Evolutionary conservation across 2,329 filamentous ascomycete species (phyloP), one percentile per base, ranked within the genome.

Genomic region (Colletotrichum tabaci): DNA sequence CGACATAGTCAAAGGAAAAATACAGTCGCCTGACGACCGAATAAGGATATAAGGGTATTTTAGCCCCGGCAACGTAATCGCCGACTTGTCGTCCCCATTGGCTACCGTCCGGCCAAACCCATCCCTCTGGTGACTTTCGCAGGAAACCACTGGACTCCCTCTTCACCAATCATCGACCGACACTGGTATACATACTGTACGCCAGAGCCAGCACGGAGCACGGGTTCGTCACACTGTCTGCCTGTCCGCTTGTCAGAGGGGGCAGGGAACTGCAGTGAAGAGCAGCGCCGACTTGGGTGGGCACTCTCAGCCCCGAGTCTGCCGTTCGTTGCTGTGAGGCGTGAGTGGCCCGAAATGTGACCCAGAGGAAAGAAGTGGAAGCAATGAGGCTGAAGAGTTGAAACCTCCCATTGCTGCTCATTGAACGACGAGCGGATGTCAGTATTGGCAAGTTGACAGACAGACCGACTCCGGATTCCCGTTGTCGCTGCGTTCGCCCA

Each of bases 181-280:
- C 57, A 62, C 47, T 42, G 30, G 62, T 62, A 68, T 63, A 47
- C 42, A 9, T 10, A 10, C 35, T 30, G 8, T 38, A 8, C 9
- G 35, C 35, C 35, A 38, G 63, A 64, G 52, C 65, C 67, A 71
- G 74, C 73, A 73, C 71, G 61, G 64, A 47, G 67, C 73, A 74
- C 56, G 58, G 62, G 74, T 75, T 75, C 74, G 67, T 75, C 74
- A 72, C 73, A 67, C 65, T 57, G 61, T 40, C 63, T 35, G 58
- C 30, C 30, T 35, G 30, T 30, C 63, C 42, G 58, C 63, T 47
- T 64, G 23, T 52, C 66, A 67, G 61, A 63, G 56, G 52, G 61
- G 10, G 35, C 35, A 38, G 35, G 44, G 30, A 67, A 73, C 65
- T 67, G 73, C 65, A 67, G 69, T 66, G 61, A 70, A 66, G 52